Percentiles rank a stretch among this genome's conserved stretches.
Conservation (phyloP, 345 rosid species). For the Raphanus raphanistrum region DNA sequence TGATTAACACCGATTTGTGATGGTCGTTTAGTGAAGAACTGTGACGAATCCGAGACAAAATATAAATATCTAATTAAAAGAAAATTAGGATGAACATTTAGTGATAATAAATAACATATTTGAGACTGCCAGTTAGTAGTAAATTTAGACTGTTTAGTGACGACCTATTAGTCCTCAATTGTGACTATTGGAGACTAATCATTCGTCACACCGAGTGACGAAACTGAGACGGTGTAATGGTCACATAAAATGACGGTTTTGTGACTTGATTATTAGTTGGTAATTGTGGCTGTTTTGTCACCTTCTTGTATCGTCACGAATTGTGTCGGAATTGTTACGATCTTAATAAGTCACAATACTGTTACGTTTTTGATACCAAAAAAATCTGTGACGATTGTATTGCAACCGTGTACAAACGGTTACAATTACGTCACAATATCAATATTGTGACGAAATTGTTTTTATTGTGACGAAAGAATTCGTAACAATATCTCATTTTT, state of each 20-base stretch:
- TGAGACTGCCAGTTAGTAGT: neutral
- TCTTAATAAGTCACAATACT: neutral
- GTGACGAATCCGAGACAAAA: neutral
- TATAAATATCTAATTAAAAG: too few relatives aligned
- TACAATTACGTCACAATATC: too few relatives aligned
- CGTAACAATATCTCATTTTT: too few relatives aligned
- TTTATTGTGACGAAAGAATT: too few relatives aligned
- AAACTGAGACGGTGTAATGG: neutral
- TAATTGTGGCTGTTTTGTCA: neutral
- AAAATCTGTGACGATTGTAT: too few relatives aligned
- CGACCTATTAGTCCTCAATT: neutral
- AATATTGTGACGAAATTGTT: too few relatives aligned
- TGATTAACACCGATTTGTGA: neutral
- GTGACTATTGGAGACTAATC: neutral
- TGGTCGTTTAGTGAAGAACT: neutral
- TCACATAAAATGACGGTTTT: neutral
- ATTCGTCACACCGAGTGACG: neutral
- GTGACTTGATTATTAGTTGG: neutral
- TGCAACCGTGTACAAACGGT: too few relatives aligned
- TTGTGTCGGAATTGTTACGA: neutral
- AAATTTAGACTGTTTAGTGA: neutral
- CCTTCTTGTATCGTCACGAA: neutral
- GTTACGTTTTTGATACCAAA: too few relatives aligned
- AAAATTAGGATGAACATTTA: too few relatives aligned
- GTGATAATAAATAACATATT: neutral